Evolutionary conservation across 306 rosid genomes (phyloP), one percentile per base, ranked within the genome.

Genomic region (Biancaea sappan): DNA sequence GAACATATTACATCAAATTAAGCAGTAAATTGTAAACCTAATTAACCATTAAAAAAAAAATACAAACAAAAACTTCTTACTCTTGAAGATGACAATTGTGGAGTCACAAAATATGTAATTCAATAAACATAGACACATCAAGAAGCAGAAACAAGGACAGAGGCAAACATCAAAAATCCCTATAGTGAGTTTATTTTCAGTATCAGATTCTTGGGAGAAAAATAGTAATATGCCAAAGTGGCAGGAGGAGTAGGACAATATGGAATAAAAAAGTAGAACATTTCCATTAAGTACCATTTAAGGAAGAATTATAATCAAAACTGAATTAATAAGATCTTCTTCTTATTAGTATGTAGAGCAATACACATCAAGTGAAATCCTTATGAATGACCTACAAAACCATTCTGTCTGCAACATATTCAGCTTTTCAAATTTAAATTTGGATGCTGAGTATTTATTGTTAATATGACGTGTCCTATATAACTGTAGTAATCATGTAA

Each of bases 131-230:
- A n/a, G 14, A 29, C 38, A 56, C 60, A 48, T 53, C 57, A 75
- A 28, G 57, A 73, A 73, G 24, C 51, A 46, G 51, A 74, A 74
- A 35, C 53, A 63, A 50, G 19, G 25, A 43, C 16, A 41, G 13
- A 62, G 37, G 59, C 11, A 71, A 51, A 62, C 41, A 64, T 64
- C 46, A n/a, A 6, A n/a, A 46, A 46, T n/a, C n/a, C n/a, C n/a
- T n/a, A n/a, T 35, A 35, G 8, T 6, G 40, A 35, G 40, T 5
- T 35, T 4, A n/a, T 0, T 38, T 38, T 38, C 43, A 38, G 43
- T 38, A 38, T 38, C 12, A 38, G 11, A 38, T 38, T 38, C 37
- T 34, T 5, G 34, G 34, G 34, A 35, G 8, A 35, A 35, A n/a
- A n/a, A n/a, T n/a, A n/a, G n/a, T n/a, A 43, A 43, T 5, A 43